Evolutionary conservation across 2,329 filamentous ascomycete genomes (phyloP), one percentile per base, ranked within the genome.

Genomic region (Pseudogymnoascus sp.): DNA sequence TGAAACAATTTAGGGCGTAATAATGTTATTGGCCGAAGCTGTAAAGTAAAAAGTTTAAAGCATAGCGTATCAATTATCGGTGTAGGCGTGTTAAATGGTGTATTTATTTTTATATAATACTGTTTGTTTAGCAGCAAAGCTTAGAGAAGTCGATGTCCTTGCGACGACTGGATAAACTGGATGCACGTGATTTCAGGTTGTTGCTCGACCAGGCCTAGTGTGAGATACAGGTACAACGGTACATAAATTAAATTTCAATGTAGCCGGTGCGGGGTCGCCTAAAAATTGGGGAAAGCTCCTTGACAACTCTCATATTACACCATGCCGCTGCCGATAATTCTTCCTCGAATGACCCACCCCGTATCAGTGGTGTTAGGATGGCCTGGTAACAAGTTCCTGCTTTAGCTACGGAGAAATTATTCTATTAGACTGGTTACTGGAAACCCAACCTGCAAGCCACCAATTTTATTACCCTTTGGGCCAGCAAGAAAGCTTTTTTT

Each of bases 281-380:
- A 55, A 55, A 55, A 12, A 19, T 55, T 55, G 45, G 45, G 45
- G 45, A 55, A 52, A 52, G 45, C 45, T 55, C 45, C 45, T 11
- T 16, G 25, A 33, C 25, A 55, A 55, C 45, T 55, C 42, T 52
- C 42, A 52, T 28, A 52, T 52, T 19, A 8, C 45, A 30, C 9
- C 25, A 2, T 55, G 25, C 25, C 25, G n/a, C 25, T 11, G 45
- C 16, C 25, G 25, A 49, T 55, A 55, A 55, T 55, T 55, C 25
- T 55, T 55, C 45, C 45, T 55, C 45, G 45, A 55, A 55, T 55
- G 45, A 19, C 8, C 45, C 45, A 16, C n/a, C 45, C 45, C 14
- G 25, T 30, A 25, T 12, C 8, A 1, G 8, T 55, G 25, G n/a
- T 55, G 4, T 19, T 19, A 23, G 7, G 45, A 5, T 25, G 9